These are phyloP conservation scores for Pythium myriotylum DNA, from an alignment of 352 stramenopile species.

Conservation along the genomic window DNA sequence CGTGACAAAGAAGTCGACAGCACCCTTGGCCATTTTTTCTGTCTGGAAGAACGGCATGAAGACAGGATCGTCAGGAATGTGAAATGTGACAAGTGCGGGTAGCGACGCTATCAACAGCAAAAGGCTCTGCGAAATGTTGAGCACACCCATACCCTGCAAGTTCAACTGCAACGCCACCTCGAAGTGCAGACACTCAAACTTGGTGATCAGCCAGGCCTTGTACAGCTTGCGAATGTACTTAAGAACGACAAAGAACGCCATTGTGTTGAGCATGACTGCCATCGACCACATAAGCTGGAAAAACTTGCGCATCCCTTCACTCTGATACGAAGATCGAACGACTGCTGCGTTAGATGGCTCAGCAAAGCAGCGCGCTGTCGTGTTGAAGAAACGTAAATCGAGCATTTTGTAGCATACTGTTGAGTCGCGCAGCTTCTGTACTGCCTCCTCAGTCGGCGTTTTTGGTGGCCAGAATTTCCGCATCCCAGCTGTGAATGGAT, in stretches of 20 bases:
- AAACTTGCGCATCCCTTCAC: conserved; percentile 44
- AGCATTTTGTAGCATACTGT: conserved; percentile 48
- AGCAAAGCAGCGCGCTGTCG: conserved; percentile 37
- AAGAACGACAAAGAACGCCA: conserved; percentile 40
- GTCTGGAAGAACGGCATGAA: conserved; percentile 32
- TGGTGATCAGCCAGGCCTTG: conserved; percentile 35
- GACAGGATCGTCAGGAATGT: conserved; percentile 31
- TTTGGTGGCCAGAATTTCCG: conserved; percentile 48
- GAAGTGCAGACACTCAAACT: conserved; percentile 39
- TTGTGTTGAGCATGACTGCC: conserved; percentile 50
- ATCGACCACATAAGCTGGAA: conserved; percentile 47
- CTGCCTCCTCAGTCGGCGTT: conserved; percentile 29
- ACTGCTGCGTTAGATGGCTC: conserved; percentile 33
- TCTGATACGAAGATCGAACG: conserved; percentile 16
- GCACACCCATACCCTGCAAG: conserved; percentile 44
- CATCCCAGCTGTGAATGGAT: conserved; percentile 34
- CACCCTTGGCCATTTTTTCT: conserved; percentile 16
- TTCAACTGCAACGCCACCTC: conserved; percentile 47
- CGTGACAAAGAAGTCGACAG: conserved; percentile 41
- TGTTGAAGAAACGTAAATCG: conserved; percentile 34
- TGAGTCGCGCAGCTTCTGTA: conserved; percentile 29
- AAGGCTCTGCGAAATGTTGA: conserved; percentile 45
- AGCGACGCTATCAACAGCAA: conserved; percentile 37
- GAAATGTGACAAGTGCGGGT: conserved; percentile 37
- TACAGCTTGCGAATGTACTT: conserved; percentile 49